Evolutionary conservation across 148 eudicot species (phyloP), one percentile per base, ranked within the genome.

Genomic region (Rhododendron mucronatum): DNA sequence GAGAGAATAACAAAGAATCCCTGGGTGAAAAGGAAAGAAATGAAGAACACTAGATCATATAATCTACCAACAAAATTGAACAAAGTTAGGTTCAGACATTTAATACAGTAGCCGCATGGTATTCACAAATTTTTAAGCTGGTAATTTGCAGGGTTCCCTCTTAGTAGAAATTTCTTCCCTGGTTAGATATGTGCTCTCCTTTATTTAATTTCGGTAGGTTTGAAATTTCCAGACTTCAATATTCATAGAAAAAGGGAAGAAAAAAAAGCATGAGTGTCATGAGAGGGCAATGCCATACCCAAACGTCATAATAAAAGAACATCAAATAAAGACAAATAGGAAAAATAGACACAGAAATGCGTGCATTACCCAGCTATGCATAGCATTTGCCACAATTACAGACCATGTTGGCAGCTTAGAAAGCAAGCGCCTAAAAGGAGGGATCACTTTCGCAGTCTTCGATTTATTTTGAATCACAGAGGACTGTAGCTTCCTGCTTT

Each of bases 1-100:
- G 98, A 96, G 85, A 96, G 96, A 84, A 96, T 90, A 82, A 96
- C 95, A 88, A 95, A 96, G 92, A 96, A 96, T 28, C 98, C 98
- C 98, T 96, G 92, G 91, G 89, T 67, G 45, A 90, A 78, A 74
- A 86, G 53, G 44, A 37, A 79, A 69, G 28, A 35, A 83, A 39
- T n/a, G 44, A 9, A 75, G 35, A 13, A 82, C 35, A 35, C 55
- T 23, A 20, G 9, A 14, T n/a, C 33, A 37, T 10, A n/a, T 20
- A 80, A 51, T 51, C 63, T 26, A 16, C 57, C 63, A 50, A 55
- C 53, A 80, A 12, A 15, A 28, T 3, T 9, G 23, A 13, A 23
- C 45, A 10, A 45, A 23, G 28, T 1, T n/a, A 37, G 23, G 35
- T 30, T 16, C 11, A 44, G 74, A 33, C 82, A 88, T 84, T 16